These are phyloP conservation scores for Saturnispora serradocipensis DNA, from an alignment of 805 yeast species.

Conservation along the genomic window DNA sequence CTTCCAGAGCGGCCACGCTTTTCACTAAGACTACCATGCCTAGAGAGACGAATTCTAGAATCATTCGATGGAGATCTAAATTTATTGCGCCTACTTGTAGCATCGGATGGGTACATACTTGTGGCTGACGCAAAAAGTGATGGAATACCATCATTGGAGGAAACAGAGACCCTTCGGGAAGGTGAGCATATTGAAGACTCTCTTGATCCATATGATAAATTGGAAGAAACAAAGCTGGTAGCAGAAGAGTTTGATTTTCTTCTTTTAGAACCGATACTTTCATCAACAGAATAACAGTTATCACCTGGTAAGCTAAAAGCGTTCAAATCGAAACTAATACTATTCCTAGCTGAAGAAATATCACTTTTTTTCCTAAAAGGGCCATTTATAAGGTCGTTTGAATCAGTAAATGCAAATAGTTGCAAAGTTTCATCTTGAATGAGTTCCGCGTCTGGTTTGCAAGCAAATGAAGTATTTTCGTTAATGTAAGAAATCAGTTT, in stretches of 20 bases:
- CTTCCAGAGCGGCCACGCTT: background rate
- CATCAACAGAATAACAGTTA: constrained; percentile 11
- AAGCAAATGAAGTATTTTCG: constrained; percentile 12
- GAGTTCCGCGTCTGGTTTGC: constrained; percentile 9
- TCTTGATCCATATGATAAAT: constrained; percentile 18
- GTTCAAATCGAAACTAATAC: constrained; percentile 21
- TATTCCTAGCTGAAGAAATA: background rate
- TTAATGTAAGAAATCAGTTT: constrained; percentile 16
- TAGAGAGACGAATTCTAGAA: constrained; percentile 11
- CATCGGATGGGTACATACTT: constrained; percentile 12
- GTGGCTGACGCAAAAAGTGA: constrained; percentile 25
- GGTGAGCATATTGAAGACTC: constrained; percentile 21
- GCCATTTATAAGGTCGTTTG: constrained; percentile 7
- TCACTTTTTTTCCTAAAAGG: constrained; percentile 18
- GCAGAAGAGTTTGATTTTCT: constrained; percentile 22
- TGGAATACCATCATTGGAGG: constrained; percentile 20
- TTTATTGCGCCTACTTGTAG: constrained; percentile 6
- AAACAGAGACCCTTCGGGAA: constrained; percentile 21
- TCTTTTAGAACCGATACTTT: constrained; percentile 14
- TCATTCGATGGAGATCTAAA: constrained; percentile 14
- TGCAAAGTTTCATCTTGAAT: constrained; percentile 18
- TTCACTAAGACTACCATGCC: constrained; percentile 3
- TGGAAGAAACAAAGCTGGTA: constrained; percentile 21
- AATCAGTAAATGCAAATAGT: constrained; percentile 15
- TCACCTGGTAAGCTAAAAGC: constrained; percentile 23